These are phyloP conservation scores for Xerocomus minutiporus DNA, from an alignment of 1,284 basidiomycete genomes.

Conservation along the genomic window DNA sequence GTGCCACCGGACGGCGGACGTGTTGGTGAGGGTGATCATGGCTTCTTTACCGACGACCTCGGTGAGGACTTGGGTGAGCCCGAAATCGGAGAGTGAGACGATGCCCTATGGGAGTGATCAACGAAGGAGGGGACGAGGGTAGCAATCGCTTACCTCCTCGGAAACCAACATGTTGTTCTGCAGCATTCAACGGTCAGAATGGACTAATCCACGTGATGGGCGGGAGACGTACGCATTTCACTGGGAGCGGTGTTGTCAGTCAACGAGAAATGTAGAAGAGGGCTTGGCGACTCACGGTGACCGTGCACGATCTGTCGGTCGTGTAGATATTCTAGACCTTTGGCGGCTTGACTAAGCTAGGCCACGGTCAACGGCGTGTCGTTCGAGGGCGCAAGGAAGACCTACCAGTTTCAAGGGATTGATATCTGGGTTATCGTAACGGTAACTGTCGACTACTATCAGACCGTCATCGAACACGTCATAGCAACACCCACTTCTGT, in stretches of 20 bases:
- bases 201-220: not conserved
- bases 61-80: constrained; percentile 55
- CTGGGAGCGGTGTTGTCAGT: constrained; percentile 27
- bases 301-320: constrained; percentile 47
- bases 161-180: constrained; percentile 56
- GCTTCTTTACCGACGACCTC: constrained; percentile 46
- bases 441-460: constrained; percentile 35
- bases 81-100: constrained; percentile 57
- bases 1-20: constrained; percentile 49
- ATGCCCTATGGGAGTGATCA: constrained; percentile 35
- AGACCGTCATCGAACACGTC: not conserved
- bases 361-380: constrained; percentile 1
- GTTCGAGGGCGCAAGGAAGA: not conserved
- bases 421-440: constrained; percentile 31
- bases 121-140: not conserved
- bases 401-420: constrained; percentile 43
- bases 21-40: constrained; percentile 41
- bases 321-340: constrained; percentile 53
- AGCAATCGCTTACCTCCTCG: constrained; percentile 26
- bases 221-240: constrained; percentile 51
- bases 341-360: constrained; percentile 47
- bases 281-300: constrained; percentile 40
- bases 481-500: constrained; percentile 36
- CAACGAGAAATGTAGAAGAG: not conserved
- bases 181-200: constrained; percentile 6